Conservation (phyloP, 179 eudicot genomes). For the Silene coronaria region DNA sequence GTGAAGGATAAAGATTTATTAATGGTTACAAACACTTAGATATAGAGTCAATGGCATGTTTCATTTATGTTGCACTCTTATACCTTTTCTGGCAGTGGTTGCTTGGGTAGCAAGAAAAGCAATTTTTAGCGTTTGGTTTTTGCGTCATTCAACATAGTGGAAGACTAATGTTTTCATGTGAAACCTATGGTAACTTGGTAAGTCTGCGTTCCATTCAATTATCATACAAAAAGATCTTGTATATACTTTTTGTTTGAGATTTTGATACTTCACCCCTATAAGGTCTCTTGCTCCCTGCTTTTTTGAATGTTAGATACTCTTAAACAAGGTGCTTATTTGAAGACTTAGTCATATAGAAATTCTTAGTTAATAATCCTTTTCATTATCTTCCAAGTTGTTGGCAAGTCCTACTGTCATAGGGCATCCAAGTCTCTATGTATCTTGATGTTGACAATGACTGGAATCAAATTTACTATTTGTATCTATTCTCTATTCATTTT, state of each 20-base stretch:
- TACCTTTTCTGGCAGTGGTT: neutral
- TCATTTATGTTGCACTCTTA: neutral
- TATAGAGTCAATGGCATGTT: neutral
- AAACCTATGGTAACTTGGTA: no score
- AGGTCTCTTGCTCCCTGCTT: neutral
- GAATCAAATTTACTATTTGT: neutral
- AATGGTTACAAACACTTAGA: no score
- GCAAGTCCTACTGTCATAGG: neutral
- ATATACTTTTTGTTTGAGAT: neutral
- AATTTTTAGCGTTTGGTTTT: neutral
- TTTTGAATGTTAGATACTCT: neutral
- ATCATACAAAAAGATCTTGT: neutral
- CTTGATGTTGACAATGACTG: neutral
- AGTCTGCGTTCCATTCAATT: no score
- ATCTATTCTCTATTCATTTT: conserved; percentile 4
- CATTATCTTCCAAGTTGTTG: neutral
- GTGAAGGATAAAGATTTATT: neutral
- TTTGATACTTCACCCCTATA: neutral
- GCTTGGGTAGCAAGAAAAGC: neutral
- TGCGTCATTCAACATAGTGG: neutral
- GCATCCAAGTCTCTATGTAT: neutral
- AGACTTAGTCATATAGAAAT: neutral
- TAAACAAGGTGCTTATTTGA: conserved; percentile 3
- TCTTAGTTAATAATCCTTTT: neutral
- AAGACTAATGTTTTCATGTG: neutral